phyloP scores from a whole-genome alignment of 192 early-diverging fungal genomes.

The Kickxella alabastrina region DNA sequence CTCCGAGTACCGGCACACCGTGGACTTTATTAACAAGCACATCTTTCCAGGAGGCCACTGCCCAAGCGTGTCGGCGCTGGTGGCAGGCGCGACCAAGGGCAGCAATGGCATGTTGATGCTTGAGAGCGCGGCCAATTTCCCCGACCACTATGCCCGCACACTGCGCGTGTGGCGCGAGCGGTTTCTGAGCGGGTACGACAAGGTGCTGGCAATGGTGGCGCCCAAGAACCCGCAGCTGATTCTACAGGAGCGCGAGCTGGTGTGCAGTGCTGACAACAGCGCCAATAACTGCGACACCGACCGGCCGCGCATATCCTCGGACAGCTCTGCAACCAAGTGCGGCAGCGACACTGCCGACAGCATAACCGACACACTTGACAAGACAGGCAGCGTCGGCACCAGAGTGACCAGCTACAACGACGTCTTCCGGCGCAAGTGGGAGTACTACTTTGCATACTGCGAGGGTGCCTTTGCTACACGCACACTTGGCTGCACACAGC shows the following conservation, averaged over 20 bases:
- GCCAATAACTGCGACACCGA: not conserved
- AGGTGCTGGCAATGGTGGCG: constrained; percentile 16
- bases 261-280: constrained; percentile 1
- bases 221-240: constrained; percentile 26
- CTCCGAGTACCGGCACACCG: too few species aligned
- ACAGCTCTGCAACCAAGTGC: not conserved
- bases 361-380: not conserved
- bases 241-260: constrained; percentile 14
- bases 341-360: not conserved
- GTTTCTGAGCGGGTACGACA: constrained; percentile 58
- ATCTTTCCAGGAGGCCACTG: too few species aligned
- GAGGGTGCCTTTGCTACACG: constrained; percentile 69
- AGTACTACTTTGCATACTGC: constrained; percentile 80
- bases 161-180: constrained; percentile 64
- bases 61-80: too few species aligned
- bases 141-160: constrained; percentile 50
- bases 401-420: constrained; percentile 45
- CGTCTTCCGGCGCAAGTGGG: constrained; percentile 70
- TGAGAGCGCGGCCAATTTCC: too few species aligned
- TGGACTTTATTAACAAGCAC: too few species aligned
- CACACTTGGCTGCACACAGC: constrained; percentile 60
- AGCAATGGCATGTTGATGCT: too few species aligned
- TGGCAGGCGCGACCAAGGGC: too few species aligned
- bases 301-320: constrained; percentile 1
- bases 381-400: constrained; percentile 5